Evolutionary conservation across 2,329 filamentous ascomycete species (phyloP).

Genomic region (Fusarium citri): DNA sequence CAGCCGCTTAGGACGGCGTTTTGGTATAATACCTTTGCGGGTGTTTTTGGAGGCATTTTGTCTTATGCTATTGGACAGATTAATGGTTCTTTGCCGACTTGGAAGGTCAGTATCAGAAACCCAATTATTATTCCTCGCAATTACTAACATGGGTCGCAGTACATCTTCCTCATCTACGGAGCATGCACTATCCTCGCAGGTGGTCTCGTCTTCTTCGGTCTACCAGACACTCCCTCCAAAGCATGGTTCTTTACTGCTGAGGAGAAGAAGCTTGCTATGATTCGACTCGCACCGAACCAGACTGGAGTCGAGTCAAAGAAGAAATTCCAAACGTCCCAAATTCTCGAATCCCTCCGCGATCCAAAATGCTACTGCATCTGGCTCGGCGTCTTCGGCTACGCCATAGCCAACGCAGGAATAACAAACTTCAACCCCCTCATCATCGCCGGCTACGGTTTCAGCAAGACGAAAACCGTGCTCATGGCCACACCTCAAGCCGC

Average conservation of each 20-base stretch:
- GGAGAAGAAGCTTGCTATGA: conserved; percentile 4
- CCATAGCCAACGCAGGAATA: conserved; percentile 75
- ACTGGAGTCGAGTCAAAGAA: conserved; percentile 10
- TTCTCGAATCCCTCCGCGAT: conserved; percentile 37
- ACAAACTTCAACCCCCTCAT: conserved; percentile 72
- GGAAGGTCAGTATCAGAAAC: conserved; percentile 17
- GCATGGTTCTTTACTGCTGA: conserved; percentile 9
- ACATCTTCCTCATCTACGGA: conserved; percentile 46
- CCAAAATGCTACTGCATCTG: conserved; percentile 45
- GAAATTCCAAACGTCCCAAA: conserved; percentile 34
- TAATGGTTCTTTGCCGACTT: conserved; percentile 39
- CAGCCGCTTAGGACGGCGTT: conserved; percentile 49
- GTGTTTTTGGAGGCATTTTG: conserved; percentile 49
- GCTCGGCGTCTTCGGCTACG: conserved; percentile 64
- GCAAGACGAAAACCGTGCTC: conserved; percentile 43
- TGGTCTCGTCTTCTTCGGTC: neutral
- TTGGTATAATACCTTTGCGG: conserved; percentile 50
- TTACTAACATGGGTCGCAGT: neutral
- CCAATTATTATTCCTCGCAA: rapidly evolving
- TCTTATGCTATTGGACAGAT: conserved; percentile 48
- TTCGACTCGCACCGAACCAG: neutral
- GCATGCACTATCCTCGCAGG: neutral
- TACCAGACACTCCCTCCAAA: conserved; percentile 8
- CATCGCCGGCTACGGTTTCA: conserved; percentile 64
- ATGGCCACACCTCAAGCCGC: conserved; percentile 51